Evolutionary conservation across 306 rosid species (phyloP).

Genomic region (Sophora flavescens): DNA sequence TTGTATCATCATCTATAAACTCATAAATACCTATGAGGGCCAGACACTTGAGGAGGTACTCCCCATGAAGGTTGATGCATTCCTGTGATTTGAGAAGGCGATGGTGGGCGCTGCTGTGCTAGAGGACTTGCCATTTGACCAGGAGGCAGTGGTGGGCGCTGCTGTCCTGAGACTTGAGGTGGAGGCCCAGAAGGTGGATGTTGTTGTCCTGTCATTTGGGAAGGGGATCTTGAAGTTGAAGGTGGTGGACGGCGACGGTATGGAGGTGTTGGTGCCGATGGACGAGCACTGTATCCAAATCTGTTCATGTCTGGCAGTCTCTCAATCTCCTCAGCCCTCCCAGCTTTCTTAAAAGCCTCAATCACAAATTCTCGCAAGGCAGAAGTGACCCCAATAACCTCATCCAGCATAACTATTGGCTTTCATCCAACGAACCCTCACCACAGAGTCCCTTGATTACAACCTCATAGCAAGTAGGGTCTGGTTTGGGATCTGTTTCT

Average conservation of each 20-base stretch:
- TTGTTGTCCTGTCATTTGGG: conserved; percentile 49
- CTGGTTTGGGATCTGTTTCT: conserved; percentile 92
- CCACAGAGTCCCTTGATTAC: conserved; percentile 86
- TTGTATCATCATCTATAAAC: conserved; percentile 40
- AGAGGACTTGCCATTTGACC: too few relatives aligned
- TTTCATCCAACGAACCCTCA: conserved; percentile 63
- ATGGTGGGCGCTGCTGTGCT: conserved; percentile 33
- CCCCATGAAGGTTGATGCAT: too few relatives aligned
- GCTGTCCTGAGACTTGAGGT: too few relatives aligned
- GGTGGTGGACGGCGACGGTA: conserved; percentile 53
- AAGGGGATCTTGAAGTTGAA: conserved; percentile 32
- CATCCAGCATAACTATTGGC: conserved; percentile 67
- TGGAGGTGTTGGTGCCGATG: conserved; percentile 50
- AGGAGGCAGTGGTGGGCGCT: conserved; percentile 10
- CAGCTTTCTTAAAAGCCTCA: conserved; percentile 66
- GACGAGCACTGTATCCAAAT: conserved; percentile 52
- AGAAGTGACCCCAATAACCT: conserved; percentile 78
- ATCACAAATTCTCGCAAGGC: conserved; percentile 60
- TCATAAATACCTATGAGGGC: conserved; percentile 35
- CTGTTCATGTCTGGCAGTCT: conserved; percentile 62
- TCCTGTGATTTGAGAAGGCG: not conserved
- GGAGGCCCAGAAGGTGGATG: conserved; percentile 41
- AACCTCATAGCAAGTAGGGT: conserved; percentile 82
- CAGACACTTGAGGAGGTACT: conserved; percentile 25
- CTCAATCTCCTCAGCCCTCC: conserved; percentile 77